Evolutionary conservation across 1,284 basidiomycete species (phyloP).

Genomic region (Trametes versicolor): DNA sequence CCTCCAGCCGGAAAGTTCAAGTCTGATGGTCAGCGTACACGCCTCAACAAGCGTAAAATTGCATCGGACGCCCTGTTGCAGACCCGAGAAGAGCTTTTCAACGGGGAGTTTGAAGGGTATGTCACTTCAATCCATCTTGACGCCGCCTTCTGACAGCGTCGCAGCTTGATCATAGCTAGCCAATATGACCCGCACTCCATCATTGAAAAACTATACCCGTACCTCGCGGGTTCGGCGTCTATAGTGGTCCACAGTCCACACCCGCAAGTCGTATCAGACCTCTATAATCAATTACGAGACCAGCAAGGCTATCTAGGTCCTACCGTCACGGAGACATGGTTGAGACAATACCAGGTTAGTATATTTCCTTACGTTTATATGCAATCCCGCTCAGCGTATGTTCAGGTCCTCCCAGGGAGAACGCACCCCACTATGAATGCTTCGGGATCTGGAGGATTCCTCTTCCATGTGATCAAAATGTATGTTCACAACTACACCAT

Average conservation of each 20-base stretch:
- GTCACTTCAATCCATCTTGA: constrained; percentile 36
- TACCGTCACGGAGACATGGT: constrained; percentile 88
- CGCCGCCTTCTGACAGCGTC: constrained; percentile 8
- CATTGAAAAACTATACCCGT: constrained; percentile 77
- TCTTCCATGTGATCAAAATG: constrained; percentile 90
- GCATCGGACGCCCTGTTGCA: constrained; percentile 65
- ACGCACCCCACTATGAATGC: constrained; percentile 97
- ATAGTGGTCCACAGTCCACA: constrained; percentile 91
- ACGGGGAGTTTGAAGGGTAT: constrained; percentile 89
- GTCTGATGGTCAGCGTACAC: constrained; percentile 75
- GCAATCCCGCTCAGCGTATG: not conserved
- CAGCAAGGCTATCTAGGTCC: constrained; percentile 80
- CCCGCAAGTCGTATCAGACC: constrained; percentile 82
- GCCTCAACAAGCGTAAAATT: constrained; percentile 77
- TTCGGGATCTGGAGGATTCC: constrained; percentile 89
- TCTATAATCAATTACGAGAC: constrained; percentile 78
- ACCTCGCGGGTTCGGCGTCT: constrained; percentile 86
- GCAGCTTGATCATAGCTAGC: constrained; percentile 83
- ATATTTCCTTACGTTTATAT: not conserved
- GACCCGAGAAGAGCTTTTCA: constrained; percentile 85
- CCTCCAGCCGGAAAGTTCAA: constrained; percentile 59
- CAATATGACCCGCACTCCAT: constrained; percentile 91
- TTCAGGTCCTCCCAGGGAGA: constrained; percentile 87
- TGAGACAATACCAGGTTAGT: constrained; percentile 86
- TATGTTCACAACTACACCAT: constrained; percentile 50